A percentile compares a stretch with the other conserved stretches of the same genome.
Conservation (phyloP, 75 land plant genomes). For the Cryptomeria japonica region DNA sequence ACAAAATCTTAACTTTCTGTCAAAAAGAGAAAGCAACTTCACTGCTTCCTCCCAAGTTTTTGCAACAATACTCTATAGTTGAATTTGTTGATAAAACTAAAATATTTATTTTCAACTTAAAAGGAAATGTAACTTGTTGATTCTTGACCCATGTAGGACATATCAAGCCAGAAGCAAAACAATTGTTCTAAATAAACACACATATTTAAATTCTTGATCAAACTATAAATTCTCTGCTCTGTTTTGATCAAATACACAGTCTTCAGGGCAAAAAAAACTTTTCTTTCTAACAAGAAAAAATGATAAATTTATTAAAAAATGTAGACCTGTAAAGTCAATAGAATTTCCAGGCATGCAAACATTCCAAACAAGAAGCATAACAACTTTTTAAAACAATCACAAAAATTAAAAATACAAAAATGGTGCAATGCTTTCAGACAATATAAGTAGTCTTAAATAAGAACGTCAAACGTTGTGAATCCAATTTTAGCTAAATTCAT, state of each 20-base stretch:
- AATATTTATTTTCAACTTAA: background rate
- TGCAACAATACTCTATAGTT: background rate
- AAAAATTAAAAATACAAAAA: too few relatives aligned
- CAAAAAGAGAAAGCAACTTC: background rate
- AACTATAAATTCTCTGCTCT: background rate
- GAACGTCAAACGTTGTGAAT: background rate
- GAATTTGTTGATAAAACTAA: background rate
- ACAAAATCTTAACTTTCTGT: background rate
- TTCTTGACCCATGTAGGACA: background rate
- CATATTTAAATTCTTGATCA: too few relatives aligned
- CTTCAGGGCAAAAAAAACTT: background rate
- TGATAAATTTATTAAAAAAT: too few relatives aligned
- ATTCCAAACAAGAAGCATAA: background rate
- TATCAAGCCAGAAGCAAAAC: background rate
- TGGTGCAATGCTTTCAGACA: background rate
- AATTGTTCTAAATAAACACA: background rate
- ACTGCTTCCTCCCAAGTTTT: background rate
- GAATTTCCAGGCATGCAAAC: background rate
- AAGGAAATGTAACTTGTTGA: background rate
- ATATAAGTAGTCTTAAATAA: background rate
- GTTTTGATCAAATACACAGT: background rate
- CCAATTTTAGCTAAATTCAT: background rate
- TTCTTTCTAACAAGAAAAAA: background rate
- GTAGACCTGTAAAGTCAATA: background rate
- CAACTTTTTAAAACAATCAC: background rate